Evolutionary conservation across 345 rosid species (phyloP).

Genomic region (Firmiana major): DNA sequence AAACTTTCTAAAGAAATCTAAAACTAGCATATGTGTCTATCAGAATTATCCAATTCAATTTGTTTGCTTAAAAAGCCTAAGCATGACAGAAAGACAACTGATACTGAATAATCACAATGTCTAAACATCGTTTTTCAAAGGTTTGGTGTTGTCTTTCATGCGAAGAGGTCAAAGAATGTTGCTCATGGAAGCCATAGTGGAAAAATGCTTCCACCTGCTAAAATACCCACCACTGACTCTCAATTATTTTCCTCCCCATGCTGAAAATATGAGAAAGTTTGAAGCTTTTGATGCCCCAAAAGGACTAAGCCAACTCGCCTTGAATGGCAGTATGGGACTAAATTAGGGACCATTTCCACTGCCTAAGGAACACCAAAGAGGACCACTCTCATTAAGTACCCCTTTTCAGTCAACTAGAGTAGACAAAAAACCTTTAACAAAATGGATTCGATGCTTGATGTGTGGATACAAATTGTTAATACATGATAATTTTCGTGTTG

Average conservation of each 20-base stretch:
- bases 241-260: background rate
- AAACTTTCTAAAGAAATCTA: background rate
- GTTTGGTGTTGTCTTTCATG: background rate
- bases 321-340: background rate
- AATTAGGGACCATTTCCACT: slow-evolving; percentile 32
- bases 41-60: background rate
- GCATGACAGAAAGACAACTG: background rate
- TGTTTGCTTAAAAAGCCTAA: background rate
- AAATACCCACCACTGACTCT: background rate
- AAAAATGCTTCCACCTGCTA: background rate
- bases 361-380: slow-evolving; percentile 23
- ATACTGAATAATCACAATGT: background rate
- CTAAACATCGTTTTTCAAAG: background rate
- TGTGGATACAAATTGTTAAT: no score
- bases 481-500: no score
- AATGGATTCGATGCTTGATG: no score
- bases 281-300: background rate
- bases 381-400: slow-evolving; percentile 16
- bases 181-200: background rate
- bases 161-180: background rate
- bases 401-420: background rate
- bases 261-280: background rate
- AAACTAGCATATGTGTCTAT: background rate
- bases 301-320: background rate
- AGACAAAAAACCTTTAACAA: background rate